Evolutionary conservation across 345 rosid genomes (phyloP).

Genomic region (Hibiscus syriacus): DNA sequence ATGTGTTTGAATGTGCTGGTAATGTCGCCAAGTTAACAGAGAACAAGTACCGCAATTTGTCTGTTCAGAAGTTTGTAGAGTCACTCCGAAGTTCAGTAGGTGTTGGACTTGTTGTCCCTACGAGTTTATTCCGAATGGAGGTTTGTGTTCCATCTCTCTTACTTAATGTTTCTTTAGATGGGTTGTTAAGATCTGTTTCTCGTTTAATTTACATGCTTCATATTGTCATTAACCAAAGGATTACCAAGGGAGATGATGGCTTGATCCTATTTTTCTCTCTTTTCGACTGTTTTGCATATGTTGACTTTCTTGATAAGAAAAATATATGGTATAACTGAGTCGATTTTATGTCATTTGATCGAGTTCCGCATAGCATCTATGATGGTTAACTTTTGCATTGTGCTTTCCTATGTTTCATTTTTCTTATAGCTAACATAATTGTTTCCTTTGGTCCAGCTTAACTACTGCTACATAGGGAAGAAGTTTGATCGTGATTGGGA

Average conservation of each 20-base stretch:
- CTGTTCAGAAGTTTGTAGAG: no score
- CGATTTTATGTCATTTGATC: not conserved
- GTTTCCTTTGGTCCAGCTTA: no score
- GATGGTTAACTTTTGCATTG: not conserved
- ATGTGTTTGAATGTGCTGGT: slow-evolving; percentile 67
- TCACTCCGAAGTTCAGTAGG: no score
- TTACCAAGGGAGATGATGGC: not conserved
- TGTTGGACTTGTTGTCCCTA: no score
- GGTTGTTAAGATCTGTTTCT: not conserved
- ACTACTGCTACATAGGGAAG: no score
- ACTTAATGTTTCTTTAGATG: no score
- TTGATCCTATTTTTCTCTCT: not conserved
- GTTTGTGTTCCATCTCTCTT: slow-evolving; percentile 25
- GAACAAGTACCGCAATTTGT: no score
- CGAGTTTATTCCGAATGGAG: slow-evolving; percentile 89
- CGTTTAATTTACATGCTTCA: not conserved
- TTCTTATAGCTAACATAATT: no score
- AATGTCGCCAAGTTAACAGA: no score
- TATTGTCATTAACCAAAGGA: not conserved
- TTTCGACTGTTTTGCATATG: not conserved
- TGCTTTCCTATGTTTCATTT: not conserved
- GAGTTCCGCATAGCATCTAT: not conserved
- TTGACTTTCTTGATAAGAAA: not conserved
- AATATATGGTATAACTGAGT: not conserved
- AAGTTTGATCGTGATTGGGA: no score